Conservation (phyloP, 2,329 filamentous ascomycete genomes). For the Fusarium albosuccineum region DNA sequence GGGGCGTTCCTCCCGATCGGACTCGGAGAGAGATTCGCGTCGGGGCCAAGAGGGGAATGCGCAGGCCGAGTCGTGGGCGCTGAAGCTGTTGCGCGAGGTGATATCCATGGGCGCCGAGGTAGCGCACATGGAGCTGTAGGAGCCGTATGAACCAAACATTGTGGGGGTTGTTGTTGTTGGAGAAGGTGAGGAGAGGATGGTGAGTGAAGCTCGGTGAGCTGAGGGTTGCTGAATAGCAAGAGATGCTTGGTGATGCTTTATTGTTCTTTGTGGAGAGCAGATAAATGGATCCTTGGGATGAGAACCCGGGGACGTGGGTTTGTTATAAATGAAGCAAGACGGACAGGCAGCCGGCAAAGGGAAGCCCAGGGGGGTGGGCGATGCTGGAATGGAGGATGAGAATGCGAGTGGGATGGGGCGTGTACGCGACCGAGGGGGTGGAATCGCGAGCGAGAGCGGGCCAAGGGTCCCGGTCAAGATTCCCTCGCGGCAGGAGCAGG, state of each 20-base stretch:
- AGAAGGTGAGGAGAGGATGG: constrained; percentile 38
- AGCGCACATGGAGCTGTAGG: constrained; percentile 63
- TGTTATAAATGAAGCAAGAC: constrained; percentile 47
- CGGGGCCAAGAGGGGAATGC: constrained; percentile 72
- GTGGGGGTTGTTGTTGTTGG: constrained; percentile 43
- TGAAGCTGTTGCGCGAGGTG: constrained; percentile 54
- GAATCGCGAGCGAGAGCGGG: constrained; percentile 30
- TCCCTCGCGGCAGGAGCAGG: constrained; percentile 8
- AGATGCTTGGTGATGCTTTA: constrained; percentile 31
- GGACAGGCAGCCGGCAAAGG: constrained; percentile 43
- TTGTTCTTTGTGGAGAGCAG: constrained; percentile 37
- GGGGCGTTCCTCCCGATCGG: constrained; percentile 58
- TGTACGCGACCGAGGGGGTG: constrained; percentile 23
- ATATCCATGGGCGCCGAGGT: constrained; percentile 62
- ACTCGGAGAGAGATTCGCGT: constrained; percentile 63
- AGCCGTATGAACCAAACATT: constrained; percentile 66
- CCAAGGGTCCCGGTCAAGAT: constrained; percentile 34
- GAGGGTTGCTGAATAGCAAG: constrained; percentile 34
- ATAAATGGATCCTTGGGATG: constrained; percentile 32
- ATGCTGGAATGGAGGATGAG: constrained; percentile 34
- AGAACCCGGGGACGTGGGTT: constrained; percentile 44
- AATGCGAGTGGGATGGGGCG: constrained; percentile 16
- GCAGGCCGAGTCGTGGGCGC: constrained; percentile 60
- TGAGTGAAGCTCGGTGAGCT: constrained; percentile 39
- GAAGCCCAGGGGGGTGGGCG: constrained; percentile 41